These are phyloP conservation scores for Mortierella sp. DNA, from an alignment of 371 early-diverging fungal genomes.

Conservation along the genomic window DNA sequence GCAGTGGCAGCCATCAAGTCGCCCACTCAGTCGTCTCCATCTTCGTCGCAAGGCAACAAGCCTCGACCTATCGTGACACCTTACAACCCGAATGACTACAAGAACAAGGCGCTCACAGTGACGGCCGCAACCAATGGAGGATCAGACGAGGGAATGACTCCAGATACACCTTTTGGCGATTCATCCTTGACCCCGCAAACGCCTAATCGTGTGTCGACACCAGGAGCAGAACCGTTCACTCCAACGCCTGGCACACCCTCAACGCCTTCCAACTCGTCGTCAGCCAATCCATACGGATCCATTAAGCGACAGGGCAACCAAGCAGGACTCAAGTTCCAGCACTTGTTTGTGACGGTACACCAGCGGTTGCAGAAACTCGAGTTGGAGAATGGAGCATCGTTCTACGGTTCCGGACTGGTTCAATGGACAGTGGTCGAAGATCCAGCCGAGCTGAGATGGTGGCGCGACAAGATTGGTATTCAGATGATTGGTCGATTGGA, in stretches of 20 bases:
- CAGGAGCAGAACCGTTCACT: background rate
- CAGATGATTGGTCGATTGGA: conserved; percentile 49
- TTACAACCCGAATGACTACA: conserved; percentile 47
- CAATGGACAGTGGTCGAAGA: conserved; percentile 50
- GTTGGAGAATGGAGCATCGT: conserved; percentile 27
- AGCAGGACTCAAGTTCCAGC: conserved; percentile 50
- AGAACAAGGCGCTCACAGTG: conserved; percentile 31
- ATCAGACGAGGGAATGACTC: conserved; percentile 5
- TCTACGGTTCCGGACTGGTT: conserved; percentile 27
- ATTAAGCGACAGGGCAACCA: conserved; percentile 47
- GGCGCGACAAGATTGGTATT: conserved; percentile 51
- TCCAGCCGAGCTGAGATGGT: conserved; percentile 46
- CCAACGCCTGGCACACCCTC: conserved; percentile 18
- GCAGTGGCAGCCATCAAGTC: conserved; percentile 39
- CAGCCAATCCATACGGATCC: conserved; percentile 22
- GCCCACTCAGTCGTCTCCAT: conserved; percentile 20
- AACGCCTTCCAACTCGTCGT: conserved; percentile 11
- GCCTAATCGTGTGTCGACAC: conserved; percentile 2
- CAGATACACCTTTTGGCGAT: conserved; percentile 1
- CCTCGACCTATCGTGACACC: conserved; percentile 43
- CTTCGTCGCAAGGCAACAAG: conserved; percentile 2
- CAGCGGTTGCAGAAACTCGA: conserved; percentile 47
- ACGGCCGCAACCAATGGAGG: conserved; percentile 1
- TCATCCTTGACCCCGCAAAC: too few relatives aligned
- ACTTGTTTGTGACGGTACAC: conserved; percentile 45